Evolutionary conservation across 2,329 filamentous ascomycete species (phyloP), one percentile per base, ranked within the genome.

Genomic region (Cladorrhinum sp.): DNA sequence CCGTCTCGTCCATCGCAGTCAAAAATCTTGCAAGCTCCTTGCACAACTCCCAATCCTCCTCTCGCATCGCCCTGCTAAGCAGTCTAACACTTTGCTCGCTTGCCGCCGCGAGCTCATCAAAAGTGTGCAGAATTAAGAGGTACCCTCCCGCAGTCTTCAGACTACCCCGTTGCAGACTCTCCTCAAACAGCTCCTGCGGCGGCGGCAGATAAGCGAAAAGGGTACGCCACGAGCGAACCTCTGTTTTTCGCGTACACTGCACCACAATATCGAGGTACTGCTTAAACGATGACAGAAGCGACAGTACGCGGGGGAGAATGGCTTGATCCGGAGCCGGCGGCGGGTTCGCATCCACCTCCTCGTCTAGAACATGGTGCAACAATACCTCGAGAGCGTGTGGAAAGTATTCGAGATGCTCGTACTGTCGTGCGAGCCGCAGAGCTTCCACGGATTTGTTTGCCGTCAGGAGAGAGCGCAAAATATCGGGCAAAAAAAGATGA

Each of bases 101-200:
- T 20, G 87, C 89, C 1, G 86, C 81, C 10, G 82, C 84, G 48
- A 90, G 74, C 72, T 91, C 88, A 65, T 89, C 86, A 61, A 90
- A 82, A 0, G 92, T 96, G 72, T 99, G 94, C 36, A 99, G 80
- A 36, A 99, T 91, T 18, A 99, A 85, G n/a, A 99, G 82, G 73
- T 98, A 99, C 0, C 96, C 95, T 9, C 93, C 94, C 1, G 95
- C 96, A 5, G 95, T 99, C 75, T 98, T 98, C 55, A 99, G 79
- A 3, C 89, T 91, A 2, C 91, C 92, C 59, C 91, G 86, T 66
- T 89, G 86, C 9, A 99, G 78, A 3, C 92, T 94, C 73, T 96
- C 91, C 73, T 99, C 94, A 68, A 99, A 99, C 0, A 99, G 82
- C 67, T 95, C 90, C 69, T 92, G 89, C 3, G 94, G 91, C 1